Percentiles rank a stretch among this genome's conserved stretches.
Evolutionary conservation across 768 basidiomycete genomes (phyloP).

Genomic region (Mycena olivaceomarginata): DNA sequence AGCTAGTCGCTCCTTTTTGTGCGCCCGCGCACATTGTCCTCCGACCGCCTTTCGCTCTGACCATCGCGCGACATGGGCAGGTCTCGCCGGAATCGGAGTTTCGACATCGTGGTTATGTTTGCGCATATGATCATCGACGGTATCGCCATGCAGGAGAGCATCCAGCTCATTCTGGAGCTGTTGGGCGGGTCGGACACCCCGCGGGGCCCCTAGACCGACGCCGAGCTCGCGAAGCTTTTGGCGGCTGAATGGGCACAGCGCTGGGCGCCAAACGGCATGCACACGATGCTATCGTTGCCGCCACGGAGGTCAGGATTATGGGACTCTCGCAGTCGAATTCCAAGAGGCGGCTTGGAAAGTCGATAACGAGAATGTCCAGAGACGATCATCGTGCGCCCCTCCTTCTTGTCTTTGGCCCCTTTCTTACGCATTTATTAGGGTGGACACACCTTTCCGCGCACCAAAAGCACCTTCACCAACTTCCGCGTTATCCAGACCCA

Average conservation of each 20-base stretch:
- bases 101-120: slow-evolving; percentile 69
- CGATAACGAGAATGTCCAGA: slow-evolving; percentile 35
- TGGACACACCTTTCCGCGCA: slow-evolving; percentile 34
- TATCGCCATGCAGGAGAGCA: slow-evolving; percentile 73
- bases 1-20: slow-evolving; percentile 70
- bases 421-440: slow-evolving; percentile 7
- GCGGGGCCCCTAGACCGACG: slow-evolving; percentile 20
- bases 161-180: slow-evolving; percentile 72
- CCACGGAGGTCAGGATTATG: slow-evolving; percentile 21
- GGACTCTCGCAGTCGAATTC: slow-evolving; percentile 10
- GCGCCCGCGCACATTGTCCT: slow-evolving; percentile 70
- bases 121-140: slow-evolving; percentile 77
- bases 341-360: slow-evolving; percentile 38
- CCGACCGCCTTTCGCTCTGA: slow-evolving; percentile 66
- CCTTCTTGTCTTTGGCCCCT: background rate
- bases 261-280: slow-evolving; percentile 19
- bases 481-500: slow-evolving; percentile 15
- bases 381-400: slow-evolving; percentile 24
- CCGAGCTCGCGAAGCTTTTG: slow-evolving; percentile 22
- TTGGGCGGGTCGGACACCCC: slow-evolving; percentile 52
- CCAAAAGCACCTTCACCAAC: background rate
- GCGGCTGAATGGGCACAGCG: slow-evolving; percentile 30
- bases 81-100: slow-evolving; percentile 49
- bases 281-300: slow-evolving; percentile 20
- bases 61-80: slow-evolving; percentile 49